Percentiles rank a stretch among this genome's conserved stretches.
Conservation (phyloP, 2,329 filamentous ascomycete genomes). For the Xylaria sp. region DNA sequence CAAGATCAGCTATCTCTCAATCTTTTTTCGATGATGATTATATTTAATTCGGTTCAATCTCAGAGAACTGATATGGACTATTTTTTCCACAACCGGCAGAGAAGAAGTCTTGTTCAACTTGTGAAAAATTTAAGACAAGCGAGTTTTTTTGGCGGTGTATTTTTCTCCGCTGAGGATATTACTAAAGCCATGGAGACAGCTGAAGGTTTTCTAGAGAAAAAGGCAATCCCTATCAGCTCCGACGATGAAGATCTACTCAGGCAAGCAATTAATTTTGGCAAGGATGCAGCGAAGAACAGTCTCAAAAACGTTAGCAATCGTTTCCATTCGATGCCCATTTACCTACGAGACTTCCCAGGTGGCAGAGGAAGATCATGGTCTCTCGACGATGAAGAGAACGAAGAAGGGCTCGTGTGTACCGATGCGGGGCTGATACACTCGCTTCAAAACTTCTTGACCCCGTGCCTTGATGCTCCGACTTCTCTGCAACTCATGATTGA, state of each 20-base stretch:
- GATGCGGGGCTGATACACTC: constrained; percentile 62
- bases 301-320: constrained; percentile 75
- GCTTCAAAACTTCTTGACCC: constrained; percentile 64
- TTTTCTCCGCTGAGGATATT: constrained; percentile 74
- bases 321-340: constrained; percentile 82
- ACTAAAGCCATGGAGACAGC: constrained; percentile 72
- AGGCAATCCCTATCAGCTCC: constrained; percentile 66
- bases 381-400: constrained; percentile 64
- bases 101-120: constrained; percentile 72
- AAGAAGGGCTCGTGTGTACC: constrained; percentile 59
- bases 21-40: constrained; percentile 84
- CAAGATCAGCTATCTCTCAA: constrained; percentile 88
- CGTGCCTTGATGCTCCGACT: constrained; percentile 56
- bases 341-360: constrained; percentile 73
- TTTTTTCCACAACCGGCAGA: constrained; percentile 83
- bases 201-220: constrained; percentile 72
- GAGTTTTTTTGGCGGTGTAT: constrained; percentile 86
- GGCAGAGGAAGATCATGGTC: constrained; percentile 73
- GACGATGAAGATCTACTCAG: constrained; percentile 71
- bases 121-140: constrained; percentile 84
- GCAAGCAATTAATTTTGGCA: constrained; percentile 74
- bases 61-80: constrained; percentile 87
- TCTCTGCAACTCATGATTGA: constrained; percentile 61
- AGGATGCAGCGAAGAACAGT: constrained; percentile 66
- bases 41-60: constrained; percentile 88